Percentiles rank a stretch among this genome's conserved stretches.
Evolutionary conservation across 805 yeast species (phyloP).

Genomic region (Isabelozyma gotoi): DNA sequence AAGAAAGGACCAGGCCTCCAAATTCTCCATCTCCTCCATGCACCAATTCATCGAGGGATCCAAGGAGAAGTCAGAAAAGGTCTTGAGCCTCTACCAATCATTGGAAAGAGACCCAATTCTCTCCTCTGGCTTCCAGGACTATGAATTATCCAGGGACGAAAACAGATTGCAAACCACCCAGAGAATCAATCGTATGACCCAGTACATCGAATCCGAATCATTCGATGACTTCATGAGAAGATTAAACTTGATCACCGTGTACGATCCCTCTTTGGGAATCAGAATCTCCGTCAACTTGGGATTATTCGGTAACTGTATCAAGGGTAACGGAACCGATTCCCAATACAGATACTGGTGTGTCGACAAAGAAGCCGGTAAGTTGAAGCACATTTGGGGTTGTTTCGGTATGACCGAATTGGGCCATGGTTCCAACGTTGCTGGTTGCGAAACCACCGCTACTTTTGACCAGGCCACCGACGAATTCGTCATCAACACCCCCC

Average conservation of each 20-base stretch:
- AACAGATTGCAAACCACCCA: conserved; percentile 32
- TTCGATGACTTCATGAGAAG: conserved; percentile 31
- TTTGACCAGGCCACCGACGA: conserved; percentile 64
- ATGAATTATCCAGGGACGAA: conserved; percentile 29
- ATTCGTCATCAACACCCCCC: conserved; percentile 81
- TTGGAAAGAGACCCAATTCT: conserved; percentile 41
- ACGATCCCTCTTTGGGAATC: conserved; percentile 39
- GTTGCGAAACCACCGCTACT: conserved; percentile 88
- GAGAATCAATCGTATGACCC: conserved; percentile 35
- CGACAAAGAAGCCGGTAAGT: conserved; percentile 28
- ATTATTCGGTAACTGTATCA: conserved; percentile 37
- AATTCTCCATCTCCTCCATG: conserved; percentile 30
- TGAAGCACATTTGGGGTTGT: conserved; percentile 65
- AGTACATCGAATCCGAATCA: conserved; percentile 34
- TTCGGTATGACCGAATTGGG: conserved; percentile 93
- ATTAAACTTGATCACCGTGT: conserved; percentile 34
- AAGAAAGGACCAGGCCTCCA: conserved; percentile 15
- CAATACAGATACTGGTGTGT: conserved; percentile 40
- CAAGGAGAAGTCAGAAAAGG: conserved; percentile 26
- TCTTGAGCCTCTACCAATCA: conserved; percentile 28
- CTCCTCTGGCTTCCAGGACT: conserved; percentile 27
- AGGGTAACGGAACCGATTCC: conserved; percentile 40
- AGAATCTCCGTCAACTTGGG: conserved; percentile 41
- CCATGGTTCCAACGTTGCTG: conserved; percentile 94
- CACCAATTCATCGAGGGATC: conserved; percentile 38